phyloP scores from a whole-genome alignment of 1,139 yeast genomes.

The Saccharomyces pastorianus region DNA sequence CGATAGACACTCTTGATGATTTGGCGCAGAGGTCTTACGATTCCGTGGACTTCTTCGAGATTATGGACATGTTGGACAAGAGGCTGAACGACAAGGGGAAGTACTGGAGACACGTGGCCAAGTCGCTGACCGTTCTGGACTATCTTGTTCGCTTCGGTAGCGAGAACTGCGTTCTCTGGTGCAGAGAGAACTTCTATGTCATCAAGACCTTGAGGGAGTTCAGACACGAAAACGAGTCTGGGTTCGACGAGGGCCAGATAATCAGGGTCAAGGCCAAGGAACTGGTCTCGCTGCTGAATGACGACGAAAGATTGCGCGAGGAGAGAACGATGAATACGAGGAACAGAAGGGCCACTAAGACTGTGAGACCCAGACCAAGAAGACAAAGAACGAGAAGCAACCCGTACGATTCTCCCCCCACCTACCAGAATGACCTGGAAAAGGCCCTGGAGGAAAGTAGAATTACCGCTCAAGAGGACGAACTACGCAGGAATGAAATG shows the following conservation, averaged over 20 bases:
- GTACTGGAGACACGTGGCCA: slow-evolving; percentile 96
- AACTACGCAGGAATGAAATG: slow-evolving; percentile 39
- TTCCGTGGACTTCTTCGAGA: slow-evolving; percentile 70
- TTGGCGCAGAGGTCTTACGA: slow-evolving; percentile 69
- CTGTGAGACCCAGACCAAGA: slow-evolving; percentile 29
- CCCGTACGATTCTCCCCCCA: not conserved
- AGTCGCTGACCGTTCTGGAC: slow-evolving; percentile 80
- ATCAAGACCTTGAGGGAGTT: slow-evolving; percentile 90
- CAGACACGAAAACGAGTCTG: slow-evolving; percentile 70
- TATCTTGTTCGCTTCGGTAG: slow-evolving; percentile 81
- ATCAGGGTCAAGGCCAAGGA: slow-evolving; percentile 90
- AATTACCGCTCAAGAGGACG: slow-evolving; percentile 83
- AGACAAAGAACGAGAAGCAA: not conserved
- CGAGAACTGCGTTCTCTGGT: slow-evolving; percentile 90
- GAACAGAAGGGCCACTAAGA: slow-evolving; percentile 29
- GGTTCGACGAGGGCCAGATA: slow-evolving; percentile 74
- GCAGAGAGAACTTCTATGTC: slow-evolving; percentile 80
- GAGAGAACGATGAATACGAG: slow-evolving; percentile 49
- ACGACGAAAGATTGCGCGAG: slow-evolving; percentile 71
- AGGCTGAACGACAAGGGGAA: slow-evolving; percentile 94
- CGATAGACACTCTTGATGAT: slow-evolving; percentile 76
- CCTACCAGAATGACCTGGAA: slow-evolving; percentile 69
- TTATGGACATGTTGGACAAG: slow-evolving; percentile 93
- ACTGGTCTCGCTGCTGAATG: slow-evolving; percentile 66
- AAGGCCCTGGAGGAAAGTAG: slow-evolving; percentile 77